Percentiles rank a stretch among this genome's conserved stretches.
These are phyloP conservation scores for Obba rivulosa DNA, from an alignment of 768 basidiomycete genomes.

Conservation along the genomic window DNA sequence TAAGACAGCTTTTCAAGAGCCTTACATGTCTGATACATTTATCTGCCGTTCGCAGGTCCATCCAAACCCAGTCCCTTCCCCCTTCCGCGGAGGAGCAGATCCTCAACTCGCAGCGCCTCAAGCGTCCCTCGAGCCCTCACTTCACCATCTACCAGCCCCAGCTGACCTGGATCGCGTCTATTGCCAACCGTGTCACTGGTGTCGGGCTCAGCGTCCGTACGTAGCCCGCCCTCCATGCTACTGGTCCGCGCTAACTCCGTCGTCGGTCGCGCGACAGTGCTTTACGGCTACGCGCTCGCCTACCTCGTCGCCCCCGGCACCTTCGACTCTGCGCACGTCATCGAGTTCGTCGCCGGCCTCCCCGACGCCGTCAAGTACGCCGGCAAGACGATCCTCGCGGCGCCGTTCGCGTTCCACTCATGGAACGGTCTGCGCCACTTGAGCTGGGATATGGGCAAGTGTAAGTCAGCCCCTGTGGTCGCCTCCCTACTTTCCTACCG, in stretches of 20 bases:
- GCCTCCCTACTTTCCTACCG: neutral
- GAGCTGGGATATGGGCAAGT: slow-evolving; percentile 82
- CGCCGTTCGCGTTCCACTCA: slow-evolving; percentile 87
- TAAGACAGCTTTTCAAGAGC: neutral
- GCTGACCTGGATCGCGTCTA: slow-evolving; percentile 84
- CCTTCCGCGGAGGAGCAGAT: slow-evolving; percentile 54
- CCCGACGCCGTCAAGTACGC: slow-evolving; percentile 75
- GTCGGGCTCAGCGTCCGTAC: slow-evolving; percentile 69
- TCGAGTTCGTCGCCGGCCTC: slow-evolving; percentile 64
- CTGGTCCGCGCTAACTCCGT: neutral
- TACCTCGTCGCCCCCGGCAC: slow-evolving; percentile 80
- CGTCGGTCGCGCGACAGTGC: slow-evolving; percentile 39
- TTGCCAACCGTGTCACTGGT: slow-evolving; percentile 85
- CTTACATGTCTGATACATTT: neutral
- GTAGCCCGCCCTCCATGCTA: slow-evolving; percentile 24
- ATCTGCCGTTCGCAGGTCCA: slow-evolving; percentile 32
- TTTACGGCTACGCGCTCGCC: slow-evolving; percentile 83
- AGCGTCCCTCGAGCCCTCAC: slow-evolving; percentile 90
- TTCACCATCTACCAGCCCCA: slow-evolving; percentile 97
- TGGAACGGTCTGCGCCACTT: slow-evolving; percentile 90
- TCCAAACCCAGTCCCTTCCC: slow-evolving; percentile 64
- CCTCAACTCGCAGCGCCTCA: slow-evolving; percentile 82
- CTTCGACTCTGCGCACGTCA: slow-evolving; percentile 73
- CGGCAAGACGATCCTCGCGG: slow-evolving; percentile 74
- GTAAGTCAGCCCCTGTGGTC: slow-evolving; percentile 43